phyloP scores from a whole-genome alignment of 139 green algal genomes.

The Chlamydomonas schloesseri region DNA sequence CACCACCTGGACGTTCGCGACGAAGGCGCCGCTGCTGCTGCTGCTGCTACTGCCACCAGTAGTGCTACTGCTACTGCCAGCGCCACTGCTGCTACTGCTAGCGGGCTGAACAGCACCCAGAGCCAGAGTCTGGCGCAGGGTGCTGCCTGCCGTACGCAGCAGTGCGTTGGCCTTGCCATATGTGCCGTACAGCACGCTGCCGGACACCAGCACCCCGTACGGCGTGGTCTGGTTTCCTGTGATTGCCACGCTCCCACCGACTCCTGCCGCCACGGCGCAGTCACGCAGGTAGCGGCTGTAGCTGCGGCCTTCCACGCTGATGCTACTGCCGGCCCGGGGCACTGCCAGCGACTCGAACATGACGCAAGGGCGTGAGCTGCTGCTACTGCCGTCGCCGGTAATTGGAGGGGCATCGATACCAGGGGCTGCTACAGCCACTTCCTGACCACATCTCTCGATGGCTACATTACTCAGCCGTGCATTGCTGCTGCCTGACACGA shows the following conservation, averaged over 20 bases:
- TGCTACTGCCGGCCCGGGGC: no score
- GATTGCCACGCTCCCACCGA: not conserved
- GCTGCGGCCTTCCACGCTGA: no score
- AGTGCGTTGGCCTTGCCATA: conserved; percentile 52
- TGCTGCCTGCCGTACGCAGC: conserved; percentile 4
- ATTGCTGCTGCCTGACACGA: not conserved
- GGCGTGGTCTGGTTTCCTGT: not conserved
- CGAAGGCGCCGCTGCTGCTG: not conserved
- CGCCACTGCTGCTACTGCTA: no score
- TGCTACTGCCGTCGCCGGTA: no score
- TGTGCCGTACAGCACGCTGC: conserved; percentile 51
- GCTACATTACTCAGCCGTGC: not conserved
- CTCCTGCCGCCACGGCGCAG: no score
- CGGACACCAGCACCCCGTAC: not conserved
- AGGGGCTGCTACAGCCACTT: not conserved
- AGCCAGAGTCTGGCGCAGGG: conserved; percentile 52
- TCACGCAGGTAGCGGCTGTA: no score
- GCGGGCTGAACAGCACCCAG: conserved; percentile 36
- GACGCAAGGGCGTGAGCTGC: conserved; percentile 2
- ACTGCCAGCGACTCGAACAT: not conserved
- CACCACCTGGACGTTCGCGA: conserved; percentile 39
- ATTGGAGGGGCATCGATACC: no score
- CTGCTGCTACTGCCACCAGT: no score
- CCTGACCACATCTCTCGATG: conserved; percentile 44
- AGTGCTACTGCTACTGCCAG: no score